Conservation (phyloP, 495 filamentous ascomycete genomes). For the Daldinia concentrica region DNA sequence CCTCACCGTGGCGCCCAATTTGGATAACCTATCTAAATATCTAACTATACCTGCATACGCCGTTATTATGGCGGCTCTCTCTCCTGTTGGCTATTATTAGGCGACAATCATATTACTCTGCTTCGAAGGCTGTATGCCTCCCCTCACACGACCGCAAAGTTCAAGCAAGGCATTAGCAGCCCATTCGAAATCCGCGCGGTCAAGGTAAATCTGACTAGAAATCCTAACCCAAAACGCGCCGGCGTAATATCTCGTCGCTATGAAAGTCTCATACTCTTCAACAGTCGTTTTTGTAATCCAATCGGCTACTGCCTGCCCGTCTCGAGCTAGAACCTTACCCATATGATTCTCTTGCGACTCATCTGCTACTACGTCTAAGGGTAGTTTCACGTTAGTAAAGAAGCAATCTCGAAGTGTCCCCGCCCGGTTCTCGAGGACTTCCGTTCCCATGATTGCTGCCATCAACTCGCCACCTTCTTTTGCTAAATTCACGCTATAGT, state of each 20-base stretch:
- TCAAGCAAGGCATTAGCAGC: constrained; percentile 66
- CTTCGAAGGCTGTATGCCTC: constrained; percentile 54
- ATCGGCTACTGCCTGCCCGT: constrained; percentile 51
- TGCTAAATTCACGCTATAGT: constrained; percentile 66
- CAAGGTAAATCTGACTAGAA: constrained; percentile 83
- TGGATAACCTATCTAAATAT: background rate
- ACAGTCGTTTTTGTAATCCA: constrained; percentile 67
- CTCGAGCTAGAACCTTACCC: constrained; percentile 30
- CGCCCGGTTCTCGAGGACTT: constrained; percentile 67
- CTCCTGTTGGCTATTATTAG: background rate
- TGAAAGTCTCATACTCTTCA: constrained; percentile 73
- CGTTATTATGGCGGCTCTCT: background rate
- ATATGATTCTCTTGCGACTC: constrained; percentile 38
- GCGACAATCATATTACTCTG: background rate
- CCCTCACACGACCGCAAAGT: constrained; percentile 67
- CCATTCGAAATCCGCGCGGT: constrained; percentile 80
- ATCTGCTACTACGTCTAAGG: constrained; percentile 55
- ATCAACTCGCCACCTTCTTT: constrained; percentile 65
- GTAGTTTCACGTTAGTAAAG: constrained; percentile 74
- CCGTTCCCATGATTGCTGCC: constrained; percentile 69
- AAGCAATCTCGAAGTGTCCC: constrained; percentile 48
- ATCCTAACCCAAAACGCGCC: constrained; percentile 74
- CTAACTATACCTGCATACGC: background rate
- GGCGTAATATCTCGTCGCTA: constrained; percentile 69
- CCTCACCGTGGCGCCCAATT: constrained; percentile 1